A percentile compares a stretch with the other conserved stretches of the same genome.
phyloP scores from a whole-genome alignment of 176 grass and related monocot species.

The bread wheat (Triticum aestivum) region IWGSC_CS_RefSeq_v2.1 NC_057808.1:42346425-42346924 shows the following conservation, averaged over 20 bases:
- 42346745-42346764: neutral
- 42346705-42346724: neutral
- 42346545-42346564: too few species aligned
- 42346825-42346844: neutral
- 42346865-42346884: constrained; percentile 64
- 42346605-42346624: neutral
- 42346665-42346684: neutral
- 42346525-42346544: too few species aligned
- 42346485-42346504: too few species aligned
- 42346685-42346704: neutral
- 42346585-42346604: neutral
- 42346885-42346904: constrained; percentile 65
- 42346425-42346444: constrained; percentile 74
- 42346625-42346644: neutral
- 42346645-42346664: neutral
- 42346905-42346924: constrained; percentile 66
- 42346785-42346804: neutral
- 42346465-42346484: neutral
- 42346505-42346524: neutral
- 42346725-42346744: neutral
- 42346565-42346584: too few species aligned
- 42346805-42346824: neutral
- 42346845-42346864: constrained; percentile 69
- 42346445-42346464: constrained; percentile 73
- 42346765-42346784: neutral